phyloP scores from a whole-genome alignment of 352 stramenopile species.

The Globisporangium yorkense region DNA sequence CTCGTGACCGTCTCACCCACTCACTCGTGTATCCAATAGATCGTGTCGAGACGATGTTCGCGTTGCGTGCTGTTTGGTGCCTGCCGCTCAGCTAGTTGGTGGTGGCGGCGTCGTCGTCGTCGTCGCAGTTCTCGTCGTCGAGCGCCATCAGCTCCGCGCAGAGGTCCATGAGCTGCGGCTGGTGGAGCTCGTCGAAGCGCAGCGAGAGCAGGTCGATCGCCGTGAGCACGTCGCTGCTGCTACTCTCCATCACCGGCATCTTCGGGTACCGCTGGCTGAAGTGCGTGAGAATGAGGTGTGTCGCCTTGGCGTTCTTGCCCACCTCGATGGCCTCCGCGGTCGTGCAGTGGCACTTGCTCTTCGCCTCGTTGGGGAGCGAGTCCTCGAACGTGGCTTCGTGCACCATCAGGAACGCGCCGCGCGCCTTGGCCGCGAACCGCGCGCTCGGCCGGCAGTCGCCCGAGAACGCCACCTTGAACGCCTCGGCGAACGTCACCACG shows the following conservation, averaged over 20 bases:
- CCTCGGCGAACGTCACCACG: conserved; percentile 62
- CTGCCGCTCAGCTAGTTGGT: neutral
- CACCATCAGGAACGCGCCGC: conserved; percentile 88
- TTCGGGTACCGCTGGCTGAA: conserved; percentile 90
- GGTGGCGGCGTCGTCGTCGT: conserved; percentile 1
- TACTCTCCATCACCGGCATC: conserved; percentile 39
- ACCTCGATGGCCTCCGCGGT: conserved; percentile 90
- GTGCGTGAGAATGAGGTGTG: conserved; percentile 93
- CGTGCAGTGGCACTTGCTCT: conserved; percentile 94
- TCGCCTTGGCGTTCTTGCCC: conserved; percentile 62
- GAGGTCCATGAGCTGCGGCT: conserved; percentile 58
- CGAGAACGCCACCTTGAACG: conserved; percentile 90
- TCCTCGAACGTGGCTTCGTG: conserved; percentile 98
- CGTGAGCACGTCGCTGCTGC: conserved; percentile 44
- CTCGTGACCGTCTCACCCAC: conserved; percentile 2
- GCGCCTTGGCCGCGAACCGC: conserved; percentile 41
- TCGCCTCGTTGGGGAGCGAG: conserved; percentile 88
- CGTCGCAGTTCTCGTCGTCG: conserved; percentile 26
- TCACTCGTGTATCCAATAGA: conserved; percentile 1
- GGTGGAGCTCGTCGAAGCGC: conserved; percentile 51
- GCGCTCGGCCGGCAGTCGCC: conserved; percentile 93
- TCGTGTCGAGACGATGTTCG: neutral
- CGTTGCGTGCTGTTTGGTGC: neutral
- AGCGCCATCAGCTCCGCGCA: conserved; percentile 50
- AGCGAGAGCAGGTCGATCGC: conserved; percentile 77